Conservation (phyloP, 1,284 basidiomycete species). For the Polyporus tsugae region DNA sequence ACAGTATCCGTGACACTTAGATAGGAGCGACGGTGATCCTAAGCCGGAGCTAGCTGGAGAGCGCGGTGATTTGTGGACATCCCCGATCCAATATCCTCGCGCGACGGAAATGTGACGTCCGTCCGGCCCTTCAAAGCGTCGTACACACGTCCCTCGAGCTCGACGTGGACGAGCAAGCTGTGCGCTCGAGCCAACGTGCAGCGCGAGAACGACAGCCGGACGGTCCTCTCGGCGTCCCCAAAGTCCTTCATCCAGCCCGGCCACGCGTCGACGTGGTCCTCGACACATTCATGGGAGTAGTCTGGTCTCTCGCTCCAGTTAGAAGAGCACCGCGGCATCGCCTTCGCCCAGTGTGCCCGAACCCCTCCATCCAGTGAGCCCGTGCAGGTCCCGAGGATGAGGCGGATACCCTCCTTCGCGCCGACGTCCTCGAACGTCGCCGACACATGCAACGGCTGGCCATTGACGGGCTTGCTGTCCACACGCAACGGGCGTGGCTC, state of each 20-base stretch:
- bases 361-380: too few relatives aligned
- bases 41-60: neutral
- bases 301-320: neutral
- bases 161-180: conserved; percentile 8
- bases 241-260: conserved; percentile 7
- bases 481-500: neutral
- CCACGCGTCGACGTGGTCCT: conserved; percentile 14
- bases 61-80: neutral
- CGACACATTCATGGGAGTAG: neutral
- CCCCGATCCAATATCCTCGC: neutral
- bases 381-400: conserved; percentile 7
- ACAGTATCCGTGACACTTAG: neutral
- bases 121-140: neutral
- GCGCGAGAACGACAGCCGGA: conserved; percentile 9
- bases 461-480: neutral
- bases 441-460: neutral
- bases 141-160: neutral
- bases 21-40: neutral
- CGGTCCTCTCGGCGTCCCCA: conserved; percentile 1
- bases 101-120: neutral
- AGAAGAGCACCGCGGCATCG: too few relatives aligned
- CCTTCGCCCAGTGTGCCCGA: conserved; percentile 8
- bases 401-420: neutral
- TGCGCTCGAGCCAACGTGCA: neutral
- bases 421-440: neutral